Conservation (phyloP, 75 land plant genomes). For the Sequoiadendron giganteum region DNA sequence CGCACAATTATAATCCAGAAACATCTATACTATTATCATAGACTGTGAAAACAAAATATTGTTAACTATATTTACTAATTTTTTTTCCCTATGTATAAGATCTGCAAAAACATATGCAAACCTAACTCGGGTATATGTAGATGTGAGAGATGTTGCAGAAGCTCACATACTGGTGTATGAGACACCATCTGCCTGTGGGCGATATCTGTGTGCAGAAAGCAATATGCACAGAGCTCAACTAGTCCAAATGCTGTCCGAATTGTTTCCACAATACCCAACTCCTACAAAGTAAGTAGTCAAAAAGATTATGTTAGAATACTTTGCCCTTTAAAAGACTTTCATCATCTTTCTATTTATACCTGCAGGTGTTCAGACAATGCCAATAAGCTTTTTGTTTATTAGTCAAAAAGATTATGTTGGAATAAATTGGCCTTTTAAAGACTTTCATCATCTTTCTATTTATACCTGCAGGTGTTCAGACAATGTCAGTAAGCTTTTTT, state of each 20-base stretch:
- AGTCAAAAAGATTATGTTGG: not conserved
- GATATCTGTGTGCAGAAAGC: conserved; percentile 38
- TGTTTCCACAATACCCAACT: conserved; percentile 28
- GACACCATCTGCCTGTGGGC: not conserved
- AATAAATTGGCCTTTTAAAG: not conserved
- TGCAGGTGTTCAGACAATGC: conserved; percentile 30
- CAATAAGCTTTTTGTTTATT: not conserved
- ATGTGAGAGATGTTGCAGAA: conserved; percentile 37
- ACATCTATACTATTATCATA: no score
- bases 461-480: conserved; percentile 28
- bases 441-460: not conserved
- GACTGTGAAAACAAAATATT: no score
- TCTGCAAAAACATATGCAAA: not conserved
- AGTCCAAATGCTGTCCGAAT: conserved; percentile 11
- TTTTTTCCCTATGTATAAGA: not conserved
- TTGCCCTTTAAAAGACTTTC: not conserved
- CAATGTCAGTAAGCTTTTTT: not conserved
- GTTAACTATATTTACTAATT: no score
- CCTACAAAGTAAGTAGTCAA: not conserved
- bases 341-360: not conserved
- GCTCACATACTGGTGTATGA: conserved; percentile 17
- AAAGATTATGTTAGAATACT: not conserved
- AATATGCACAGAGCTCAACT: conserved; percentile 27
- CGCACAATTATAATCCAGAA: no score
- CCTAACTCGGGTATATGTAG: not conserved